Base-by-base conservation (phyloP, 192 early-diverging fungal species). In the Mortierella alpina region DNA sequence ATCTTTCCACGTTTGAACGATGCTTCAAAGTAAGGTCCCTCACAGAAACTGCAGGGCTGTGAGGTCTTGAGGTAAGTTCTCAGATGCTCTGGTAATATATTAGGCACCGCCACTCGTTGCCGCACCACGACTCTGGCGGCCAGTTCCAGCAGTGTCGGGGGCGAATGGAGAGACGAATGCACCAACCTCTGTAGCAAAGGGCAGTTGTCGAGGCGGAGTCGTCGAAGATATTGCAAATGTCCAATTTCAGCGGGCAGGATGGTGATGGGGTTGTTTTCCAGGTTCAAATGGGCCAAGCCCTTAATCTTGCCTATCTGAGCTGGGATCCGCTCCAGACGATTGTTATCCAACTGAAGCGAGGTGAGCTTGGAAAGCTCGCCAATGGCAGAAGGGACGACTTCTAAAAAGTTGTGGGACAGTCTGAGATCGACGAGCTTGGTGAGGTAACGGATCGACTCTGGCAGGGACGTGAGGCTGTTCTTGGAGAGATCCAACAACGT, bases 21-120 rank as follows among this genome's bases (percentile, higher is more conserved):
- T 10, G 77, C 81, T 51, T 94, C 90, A 78, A 95, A 93, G 64
- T 89, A 93, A 1, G 95, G 95, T 7, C 95, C 94, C 22, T 75
- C 61, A 75, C 95, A 96, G 83, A 90, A 94, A 15, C 89, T 86
- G 69, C 95, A 96, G 51, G 66, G 68, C 46, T 90, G 80, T 0
- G 86, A 82, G 4, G 84, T 86, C 7, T 78, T 76, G 22, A 96
- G 69, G 81, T 95, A 95, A 14, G 82, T 72, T 75, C 87, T 88
- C 41, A 96, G 23, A 59, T 93, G 83, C 0, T 50, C 14, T 0
- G 76, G 69, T 11, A 79, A 14, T 14, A 72, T 6, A 7, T 41
- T 7, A 6, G 69, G 64, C 40, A 95, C 78, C 4, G 84, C 71
- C 20, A 92, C 66, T 20, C 91, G 81, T 8, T 88, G 78, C 4